Evolutionary conservation across 2,329 filamentous ascomycete species (phyloP).

Genomic region (Ilyonectria mors-panacis): DNA sequence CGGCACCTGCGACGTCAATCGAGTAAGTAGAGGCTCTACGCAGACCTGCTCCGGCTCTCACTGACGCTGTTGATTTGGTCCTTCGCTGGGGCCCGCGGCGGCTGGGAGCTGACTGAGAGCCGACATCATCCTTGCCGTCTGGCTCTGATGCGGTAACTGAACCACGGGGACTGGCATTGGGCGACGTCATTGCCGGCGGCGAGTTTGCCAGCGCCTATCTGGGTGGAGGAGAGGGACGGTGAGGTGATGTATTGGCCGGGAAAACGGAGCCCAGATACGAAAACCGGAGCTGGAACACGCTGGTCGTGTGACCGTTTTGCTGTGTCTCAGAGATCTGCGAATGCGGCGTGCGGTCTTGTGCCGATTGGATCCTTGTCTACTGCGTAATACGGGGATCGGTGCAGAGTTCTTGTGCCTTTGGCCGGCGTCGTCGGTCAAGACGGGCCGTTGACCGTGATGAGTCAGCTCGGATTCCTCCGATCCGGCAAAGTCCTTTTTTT

Average conservation of each 20-base stretch:
- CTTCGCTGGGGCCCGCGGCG: constrained; percentile 38
- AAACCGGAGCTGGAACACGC: constrained; percentile 3
- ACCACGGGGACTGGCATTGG: constrained; percentile 26
- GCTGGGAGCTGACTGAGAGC: constrained; percentile 32
- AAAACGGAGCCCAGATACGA: constrained; percentile 7
- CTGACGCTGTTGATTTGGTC: constrained; percentile 47
- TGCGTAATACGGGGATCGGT: background rate
- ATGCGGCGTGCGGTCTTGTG: constrained; percentile 23
- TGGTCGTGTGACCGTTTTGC: background rate
- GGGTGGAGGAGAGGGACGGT: constrained; percentile 16
- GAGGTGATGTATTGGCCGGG: constrained; percentile 16
- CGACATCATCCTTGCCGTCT: constrained; percentile 38
- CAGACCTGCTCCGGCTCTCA: background rate
- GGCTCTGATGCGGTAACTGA: constrained; percentile 39
- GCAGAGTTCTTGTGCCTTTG: constrained; percentile 35
- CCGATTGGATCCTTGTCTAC: constrained; percentile 32
- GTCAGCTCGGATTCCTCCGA: constrained; percentile 28
- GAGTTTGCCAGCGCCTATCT: constrained; percentile 3
- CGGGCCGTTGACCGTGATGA: constrained; percentile 35
- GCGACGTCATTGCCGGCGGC: constrained; percentile 36
- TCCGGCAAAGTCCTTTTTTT: background rate
- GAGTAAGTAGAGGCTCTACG: constrained; percentile 1
- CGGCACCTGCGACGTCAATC: constrained; percentile 42
- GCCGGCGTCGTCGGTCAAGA: constrained; percentile 23
- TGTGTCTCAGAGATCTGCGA: background rate